Evolutionary conservation across 2,329 filamentous ascomycete genomes (phyloP), one percentile per base, ranked within the genome.

Genomic region (Coniochaeta sp.): DNA sequence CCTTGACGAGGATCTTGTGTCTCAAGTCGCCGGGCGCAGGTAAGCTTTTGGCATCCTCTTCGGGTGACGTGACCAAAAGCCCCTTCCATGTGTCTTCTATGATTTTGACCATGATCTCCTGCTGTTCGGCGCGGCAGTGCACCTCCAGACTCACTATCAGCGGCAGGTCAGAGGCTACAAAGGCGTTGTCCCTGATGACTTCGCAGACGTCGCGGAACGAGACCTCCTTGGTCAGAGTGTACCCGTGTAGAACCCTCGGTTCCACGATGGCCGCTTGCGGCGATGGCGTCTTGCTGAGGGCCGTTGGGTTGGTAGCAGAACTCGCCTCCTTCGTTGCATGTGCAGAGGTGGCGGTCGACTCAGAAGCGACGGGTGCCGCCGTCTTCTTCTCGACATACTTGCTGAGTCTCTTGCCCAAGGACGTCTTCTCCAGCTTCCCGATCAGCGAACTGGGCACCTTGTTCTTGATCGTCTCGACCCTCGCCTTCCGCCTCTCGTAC

Each of bases 81-180:
- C 81, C 87, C n/a, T 80, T 80, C 91, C 92, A 99, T 28, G 85
- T 85, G 63, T 96, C 85, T 63, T 87, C 82, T 86, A 99, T 97
- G 68, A 98, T 96, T 62, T 89, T 82, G 6, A 96, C 92, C 91
- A 98, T 97, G 61, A 88, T 82, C 64, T 89, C 83, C 72, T 99
- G 95, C 74, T 99, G 95, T 60, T 88, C 82, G 0, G 85, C 75
- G 63, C 80, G 81, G 64, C 91, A 92, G 76, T 98, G 95, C 0
- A 98, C 91, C 73, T 99, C 95, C 34, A 99, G 81, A 69, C 91
- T 96, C 67, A 97, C 89, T 62, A 98, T 93, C n/a, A 99, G 79
- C 0, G 95, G 95, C 19, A 96, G 77, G 62, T 93, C 87, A 22
- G 84, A 88, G 4, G 79, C 83, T 3, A 82, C 76, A 68, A 98